Evolutionary conservation across 805 yeast genomes (phyloP).

Genomic region (Hagleromyces aurorensis): DNA sequence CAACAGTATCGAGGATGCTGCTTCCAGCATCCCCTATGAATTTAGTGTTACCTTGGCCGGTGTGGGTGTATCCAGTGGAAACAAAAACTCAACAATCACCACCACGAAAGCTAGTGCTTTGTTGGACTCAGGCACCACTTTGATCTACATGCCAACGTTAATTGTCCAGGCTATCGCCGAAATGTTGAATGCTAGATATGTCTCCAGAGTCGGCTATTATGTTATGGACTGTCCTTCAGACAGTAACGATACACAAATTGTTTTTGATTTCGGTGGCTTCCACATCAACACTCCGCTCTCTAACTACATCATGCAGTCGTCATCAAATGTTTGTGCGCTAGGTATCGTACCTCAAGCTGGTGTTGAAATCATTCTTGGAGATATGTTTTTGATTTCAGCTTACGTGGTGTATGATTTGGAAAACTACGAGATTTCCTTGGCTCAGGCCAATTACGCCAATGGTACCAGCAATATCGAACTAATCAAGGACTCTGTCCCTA

Average conservation of each 20-base stretch:
- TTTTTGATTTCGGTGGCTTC: slow-evolving; percentile 54
- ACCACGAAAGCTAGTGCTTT: slow-evolving; percentile 33
- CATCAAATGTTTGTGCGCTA: slow-evolving; percentile 35
- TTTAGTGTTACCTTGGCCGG: slow-evolving; percentile 32
- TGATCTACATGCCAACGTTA: slow-evolving; percentile 37
- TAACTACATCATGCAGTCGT: slow-evolving; percentile 24
- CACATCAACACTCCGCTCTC: slow-evolving; percentile 42
- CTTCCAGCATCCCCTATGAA: too few relatives aligned
- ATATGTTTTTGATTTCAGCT: slow-evolving; percentile 47
- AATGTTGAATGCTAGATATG: slow-evolving; percentile 38
- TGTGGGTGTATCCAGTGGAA: slow-evolving; percentile 22
- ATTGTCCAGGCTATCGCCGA: slow-evolving; percentile 33
- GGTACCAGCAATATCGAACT: slow-evolving; percentile 18
- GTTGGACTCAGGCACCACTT: slow-evolving; percentile 39
- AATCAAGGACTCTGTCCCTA: slow-evolving; percentile 34
- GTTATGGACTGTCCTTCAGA: slow-evolving; percentile 36
- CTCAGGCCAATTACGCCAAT: slow-evolving; percentile 33
- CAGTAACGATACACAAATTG: slow-evolving; percentile 29
- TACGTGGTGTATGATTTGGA: slow-evolving; percentile 62
- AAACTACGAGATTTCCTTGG: slow-evolving; percentile 47
- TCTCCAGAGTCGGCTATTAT: slow-evolving; percentile 38
- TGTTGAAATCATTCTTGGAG: slow-evolving; percentile 41
- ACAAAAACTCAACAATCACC: slow-evolving; percentile 25
- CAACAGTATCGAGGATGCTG: slow-evolving; percentile 29
- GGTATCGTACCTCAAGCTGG: slow-evolving; percentile 32